Conservation (phyloP, 208 protist genomes). For the Leishmania mexicana region DNA sequence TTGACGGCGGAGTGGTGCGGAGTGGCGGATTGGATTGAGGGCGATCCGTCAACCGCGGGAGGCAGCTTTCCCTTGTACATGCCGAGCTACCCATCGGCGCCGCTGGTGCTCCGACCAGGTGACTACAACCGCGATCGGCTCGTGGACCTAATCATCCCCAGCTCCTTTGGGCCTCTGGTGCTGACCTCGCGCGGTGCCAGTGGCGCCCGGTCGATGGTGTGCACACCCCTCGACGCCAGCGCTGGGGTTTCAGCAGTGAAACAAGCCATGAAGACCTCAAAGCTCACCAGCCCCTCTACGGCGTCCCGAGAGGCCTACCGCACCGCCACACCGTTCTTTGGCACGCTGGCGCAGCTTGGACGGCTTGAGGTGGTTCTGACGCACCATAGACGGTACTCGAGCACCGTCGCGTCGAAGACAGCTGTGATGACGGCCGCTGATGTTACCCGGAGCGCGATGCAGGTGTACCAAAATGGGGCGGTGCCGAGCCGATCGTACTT, state of each 20-base stretch:
- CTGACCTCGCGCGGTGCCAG: conserved; percentile 27
- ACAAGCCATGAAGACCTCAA: neutral
- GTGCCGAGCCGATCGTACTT: conserved; percentile 49
- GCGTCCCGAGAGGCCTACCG: conserved; percentile 17
- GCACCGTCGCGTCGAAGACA: conserved; percentile 3
- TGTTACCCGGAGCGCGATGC: neutral
- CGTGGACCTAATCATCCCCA: conserved; percentile 64
- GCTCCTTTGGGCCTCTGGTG: conserved; percentile 58
- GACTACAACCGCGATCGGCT: conserved; percentile 72
- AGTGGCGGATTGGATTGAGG: conserved; percentile 2
- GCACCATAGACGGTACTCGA: conserved; percentile 22
- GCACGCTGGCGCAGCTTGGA: conserved; percentile 31
- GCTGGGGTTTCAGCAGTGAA: conserved; percentile 20
- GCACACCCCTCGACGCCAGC: conserved; percentile 21
- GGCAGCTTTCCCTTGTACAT: conserved; percentile 24
- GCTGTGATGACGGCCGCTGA: neutral
- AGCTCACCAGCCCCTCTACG: neutral
- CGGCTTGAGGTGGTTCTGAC: conserved; percentile 42
- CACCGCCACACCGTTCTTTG: conserved; percentile 56
- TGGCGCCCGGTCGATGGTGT: conserved; percentile 7
- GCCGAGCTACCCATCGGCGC: conserved; percentile 27
- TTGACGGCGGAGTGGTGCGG: conserved; percentile 24
- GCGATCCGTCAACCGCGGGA: neutral
- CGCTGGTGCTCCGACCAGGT: conserved; percentile 52
- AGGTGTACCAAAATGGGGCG: conserved; percentile 39